Evolutionary conservation across 139 green algal species (phyloP).

Genomic region (Micromonas commoda): DNA sequence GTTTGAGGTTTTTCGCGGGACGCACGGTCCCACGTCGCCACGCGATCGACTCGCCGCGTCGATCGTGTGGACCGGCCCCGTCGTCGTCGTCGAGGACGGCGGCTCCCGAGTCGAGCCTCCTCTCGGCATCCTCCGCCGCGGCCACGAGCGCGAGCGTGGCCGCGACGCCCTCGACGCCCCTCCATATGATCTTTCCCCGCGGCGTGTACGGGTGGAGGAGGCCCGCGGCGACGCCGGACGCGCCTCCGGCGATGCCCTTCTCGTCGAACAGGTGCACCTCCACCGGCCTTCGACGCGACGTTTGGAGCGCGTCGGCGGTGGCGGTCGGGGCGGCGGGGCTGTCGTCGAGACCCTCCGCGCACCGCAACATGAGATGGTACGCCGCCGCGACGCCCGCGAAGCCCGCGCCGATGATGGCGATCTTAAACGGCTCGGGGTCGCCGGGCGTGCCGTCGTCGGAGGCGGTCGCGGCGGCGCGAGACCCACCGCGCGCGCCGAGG

Average conservation of each 20-base stretch:
- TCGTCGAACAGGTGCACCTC: slow-evolving; percentile 67
- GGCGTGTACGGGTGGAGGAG: slow-evolving; percentile 81
- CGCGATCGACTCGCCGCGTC: slow-evolving; percentile 24
- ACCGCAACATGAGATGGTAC: slow-evolving; percentile 47
- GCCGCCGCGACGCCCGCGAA: slow-evolving; percentile 66
- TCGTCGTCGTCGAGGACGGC: slow-evolving; percentile 13
- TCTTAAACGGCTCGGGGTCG: background rate
- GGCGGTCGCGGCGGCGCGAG: background rate
- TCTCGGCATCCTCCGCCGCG: slow-evolving; percentile 26
- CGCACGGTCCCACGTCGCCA: slow-evolving; percentile 51
- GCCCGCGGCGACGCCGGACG: slow-evolving; percentile 75
- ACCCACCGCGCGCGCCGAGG: background rate
- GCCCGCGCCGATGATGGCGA: slow-evolving; percentile 68
- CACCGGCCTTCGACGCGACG: too few relatives aligned
- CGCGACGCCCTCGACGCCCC: slow-evolving; percentile 20
- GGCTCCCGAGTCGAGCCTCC: background rate
- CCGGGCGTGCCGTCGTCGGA: background rate
- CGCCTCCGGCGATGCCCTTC: slow-evolving; percentile 67
- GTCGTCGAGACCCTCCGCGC: background rate
- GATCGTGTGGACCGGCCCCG: background rate
- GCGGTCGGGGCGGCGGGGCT: too few relatives aligned
- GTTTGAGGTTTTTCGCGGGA: slow-evolving; percentile 41
- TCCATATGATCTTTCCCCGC: slow-evolving; percentile 55
- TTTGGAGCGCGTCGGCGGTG: too few relatives aligned
- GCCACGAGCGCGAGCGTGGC: slow-evolving; percentile 21